Evolutionary conservation across 2,329 filamentous ascomycete species (phyloP), one percentile per base, ranked within the genome.

Genomic region (Biscogniauxia marginata): DNA sequence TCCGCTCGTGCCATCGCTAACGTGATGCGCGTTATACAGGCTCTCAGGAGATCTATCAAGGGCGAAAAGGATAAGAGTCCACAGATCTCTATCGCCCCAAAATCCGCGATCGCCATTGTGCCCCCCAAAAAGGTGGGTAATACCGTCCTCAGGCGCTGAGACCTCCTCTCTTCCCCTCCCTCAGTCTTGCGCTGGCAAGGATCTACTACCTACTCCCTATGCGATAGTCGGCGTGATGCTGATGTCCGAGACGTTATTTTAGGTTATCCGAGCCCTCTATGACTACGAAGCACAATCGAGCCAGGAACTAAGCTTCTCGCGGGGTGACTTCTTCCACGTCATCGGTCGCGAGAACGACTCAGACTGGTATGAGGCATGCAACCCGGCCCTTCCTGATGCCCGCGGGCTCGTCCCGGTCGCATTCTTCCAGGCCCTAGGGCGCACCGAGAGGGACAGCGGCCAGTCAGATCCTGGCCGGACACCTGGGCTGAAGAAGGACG

Each of bases 341-440:
- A 93, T 98, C 73, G 91, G 90, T 68, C 89, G 93, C 73, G 95
- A 98, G 77, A 88, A 97, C 79, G 93, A 98, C 72, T 78, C 80
- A 44, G 91, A 97, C 72, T 99, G 95, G 93, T 99, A 97, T 81
- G 95, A 98, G 76, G 95, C 93, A 54, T 98, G 92, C 81, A 99
- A 99, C 72, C 95, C 95, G 58, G 84, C 90, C 50, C 81, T 96
- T 63, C 91, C 90, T 68, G 89, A 89, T 75, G 91, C 91, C 50
- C 87, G 92, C 64, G 95, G 95, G 59, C 83, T 99, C 58, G 95
- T 99, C 46, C 95, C 95, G 7, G 95, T 97, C 56, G 85, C 88
- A 56, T 97, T 92, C 76, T 99, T 99, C 75, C 92, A 98, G 73
- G 84, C 88, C 43, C 84, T 99, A 49, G 93, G 92, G 62, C 93